Evolutionary conservation across 352 stramenopile genomes (phyloP), one percentile per base, ranked within the genome.

Genomic region (Blastocystis hominis): DNA sequence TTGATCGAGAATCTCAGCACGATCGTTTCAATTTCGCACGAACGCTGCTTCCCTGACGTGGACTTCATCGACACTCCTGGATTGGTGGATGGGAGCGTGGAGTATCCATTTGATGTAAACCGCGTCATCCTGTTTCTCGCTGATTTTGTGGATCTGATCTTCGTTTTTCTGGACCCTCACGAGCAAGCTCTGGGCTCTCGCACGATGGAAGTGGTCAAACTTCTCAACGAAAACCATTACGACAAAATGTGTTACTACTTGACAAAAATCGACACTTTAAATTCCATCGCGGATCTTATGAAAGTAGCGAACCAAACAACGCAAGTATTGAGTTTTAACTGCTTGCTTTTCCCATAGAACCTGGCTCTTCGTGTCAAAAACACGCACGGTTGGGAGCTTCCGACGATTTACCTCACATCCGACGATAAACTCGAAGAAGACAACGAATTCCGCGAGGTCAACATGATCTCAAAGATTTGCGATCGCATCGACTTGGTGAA

Each of bases 1-100:
- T 86, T 93, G 53, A 86, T 92, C 40, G 91, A 93, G 78, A 92
- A 93, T 80, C 87, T 93, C 75, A 89, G 88, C 40, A 93, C 91
- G 2, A 91, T 90, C 63, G 91, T 93, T 47, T 93, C 91, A 55
- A 90, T 90, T 20, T 93, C 90, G 34, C 92, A 90, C 7, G 90
- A 89, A 62, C 90, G 88, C 53, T 86, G 91, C 61, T 93, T 93
- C 56, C 62, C 90, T 9, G 91, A 91, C 79, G 91, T 93, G 24
- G 91, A 93, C 66, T 93, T 93, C 88, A 93, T 93, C 66, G 91
- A 93, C 68, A 93, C 91, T 3, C 91, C 91, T 1, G 91, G 91
- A 0, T 89, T 93, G 3, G 91, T 93, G 44, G 91, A 93, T 46
- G 91, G 91, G 62, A 91, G 92, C 76, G 91, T 93, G 56, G 90